Evolutionary conservation across 768 basidiomycete species (phyloP).

Genomic region (Termitomyces heimii): DNA sequence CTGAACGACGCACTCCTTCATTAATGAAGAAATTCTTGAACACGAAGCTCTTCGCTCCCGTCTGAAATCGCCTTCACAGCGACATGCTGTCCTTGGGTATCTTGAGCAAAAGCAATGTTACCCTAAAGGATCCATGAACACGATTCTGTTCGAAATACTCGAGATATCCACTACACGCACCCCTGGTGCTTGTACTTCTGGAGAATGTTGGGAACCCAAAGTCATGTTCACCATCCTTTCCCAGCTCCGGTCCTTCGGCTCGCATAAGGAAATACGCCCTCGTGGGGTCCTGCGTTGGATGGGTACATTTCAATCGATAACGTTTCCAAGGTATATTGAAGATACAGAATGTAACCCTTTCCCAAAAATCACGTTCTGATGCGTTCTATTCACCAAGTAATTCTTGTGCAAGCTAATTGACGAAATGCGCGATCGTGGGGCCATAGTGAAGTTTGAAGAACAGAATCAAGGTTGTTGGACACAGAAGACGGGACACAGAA

Average conservation of each 20-base stretch:
- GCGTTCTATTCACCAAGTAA: neutral
- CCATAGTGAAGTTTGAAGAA: neutral
- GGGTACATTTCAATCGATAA: neutral
- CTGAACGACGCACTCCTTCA: neutral
- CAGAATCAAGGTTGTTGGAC: neutral
- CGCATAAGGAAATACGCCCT: neutral
- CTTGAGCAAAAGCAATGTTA: neutral
- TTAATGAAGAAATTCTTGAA: neutral
- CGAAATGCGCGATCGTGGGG: neutral
- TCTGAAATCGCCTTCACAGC: neutral
- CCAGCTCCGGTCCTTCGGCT: neutral
- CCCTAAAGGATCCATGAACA: neutral
- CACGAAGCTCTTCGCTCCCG: neutral
- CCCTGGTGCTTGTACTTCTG: neutral
- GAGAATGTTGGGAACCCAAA: neutral
- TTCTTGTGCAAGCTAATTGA: neutral
- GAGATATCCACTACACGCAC: neutral
- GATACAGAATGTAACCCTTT: constrained; percentile 2
- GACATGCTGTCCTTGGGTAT: neutral
- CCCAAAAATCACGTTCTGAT: neutral
- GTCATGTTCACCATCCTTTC: no score
- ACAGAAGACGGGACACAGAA: no score
- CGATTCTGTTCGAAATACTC: neutral
- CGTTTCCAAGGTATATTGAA: neutral
- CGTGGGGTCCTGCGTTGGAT: neutral